Evolutionary conservation across 129 eudicot genomes (phyloP).

Genomic region (Arctium lappa): DNA sequence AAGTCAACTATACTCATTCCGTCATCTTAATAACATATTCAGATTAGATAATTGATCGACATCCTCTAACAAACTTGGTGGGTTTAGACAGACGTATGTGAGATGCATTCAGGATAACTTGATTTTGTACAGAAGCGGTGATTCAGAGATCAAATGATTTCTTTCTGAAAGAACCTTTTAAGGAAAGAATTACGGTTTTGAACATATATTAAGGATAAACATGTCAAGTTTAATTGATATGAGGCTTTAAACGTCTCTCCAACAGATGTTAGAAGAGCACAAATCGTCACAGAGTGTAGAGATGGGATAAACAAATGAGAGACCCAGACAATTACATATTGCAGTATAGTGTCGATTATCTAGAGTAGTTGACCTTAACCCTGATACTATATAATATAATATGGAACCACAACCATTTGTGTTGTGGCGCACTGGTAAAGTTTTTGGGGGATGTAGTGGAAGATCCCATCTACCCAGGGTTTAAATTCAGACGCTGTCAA

Average conservation of each 20-base stretch:
- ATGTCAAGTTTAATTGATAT: not conserved
- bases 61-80: not conserved
- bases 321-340: no score
- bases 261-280: not conserved
- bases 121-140: not conserved
- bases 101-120: not conserved
- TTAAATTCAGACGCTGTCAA: no score
- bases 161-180: not conserved
- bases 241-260: not conserved
- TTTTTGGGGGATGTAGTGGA: no score
- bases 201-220: not conserved
- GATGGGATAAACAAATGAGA: not conserved
- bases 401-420: not conserved
- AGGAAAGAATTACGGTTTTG: not conserved
- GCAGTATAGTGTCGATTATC: no score
- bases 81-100: not conserved
- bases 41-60: not conserved
- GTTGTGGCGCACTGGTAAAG: no score
- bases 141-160: not conserved
- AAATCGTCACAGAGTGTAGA: no score
- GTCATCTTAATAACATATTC: not conserved
- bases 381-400: no score
- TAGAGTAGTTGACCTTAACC: no score
- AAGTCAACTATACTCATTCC: constrained; percentile 17
- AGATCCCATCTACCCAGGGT: no score